Evolutionary conservation across 768 basidiomycete genomes (phyloP).

Genomic region (Sarcodon aspratus): DNA sequence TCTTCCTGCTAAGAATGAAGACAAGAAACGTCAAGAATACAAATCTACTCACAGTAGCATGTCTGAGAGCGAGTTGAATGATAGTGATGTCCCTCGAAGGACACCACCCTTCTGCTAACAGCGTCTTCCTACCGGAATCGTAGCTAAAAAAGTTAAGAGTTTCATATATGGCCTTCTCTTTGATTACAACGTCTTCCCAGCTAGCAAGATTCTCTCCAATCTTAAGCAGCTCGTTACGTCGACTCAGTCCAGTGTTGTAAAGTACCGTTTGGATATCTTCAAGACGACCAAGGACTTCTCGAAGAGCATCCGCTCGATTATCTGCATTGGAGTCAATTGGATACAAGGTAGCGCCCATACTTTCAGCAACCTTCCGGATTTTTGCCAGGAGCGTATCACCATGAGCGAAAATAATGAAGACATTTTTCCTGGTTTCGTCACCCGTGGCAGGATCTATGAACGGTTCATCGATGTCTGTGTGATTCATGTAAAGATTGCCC

Average conservation of each 20-base stretch:
- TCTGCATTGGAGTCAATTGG: conserved; percentile 93
- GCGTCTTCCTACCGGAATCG: conserved; percentile 85
- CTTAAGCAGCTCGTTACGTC: conserved; percentile 72
- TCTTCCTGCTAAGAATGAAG: conserved; percentile 42
- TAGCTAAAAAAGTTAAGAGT: conserved; percentile 94
- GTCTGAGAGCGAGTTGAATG: conserved; percentile 80
- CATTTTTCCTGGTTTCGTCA: conserved; percentile 86
- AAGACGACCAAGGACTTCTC: conserved; percentile 77
- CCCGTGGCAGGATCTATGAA: conserved; percentile 84
- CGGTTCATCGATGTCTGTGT: conserved; percentile 87
- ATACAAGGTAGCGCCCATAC: conserved; percentile 97
- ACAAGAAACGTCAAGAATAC: background rate
- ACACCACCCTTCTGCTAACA: conserved; percentile 97
- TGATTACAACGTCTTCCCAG: conserved; percentile 90
- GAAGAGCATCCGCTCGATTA: conserved; percentile 82
- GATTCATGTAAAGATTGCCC: conserved; percentile 98
- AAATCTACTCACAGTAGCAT: conserved; percentile 55
- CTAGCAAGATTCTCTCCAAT: conserved; percentile 77
- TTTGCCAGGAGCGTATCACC: conserved; percentile 87
- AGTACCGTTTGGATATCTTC: conserved; percentile 87
- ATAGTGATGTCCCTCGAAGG: conserved; percentile 82
- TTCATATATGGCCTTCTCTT: conserved; percentile 95
- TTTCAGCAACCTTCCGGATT: conserved; percentile 96
- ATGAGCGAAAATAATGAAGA: conserved; percentile 99
- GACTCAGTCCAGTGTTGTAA: conserved; percentile 78